Conservation (phyloP, 345 rosid species). For the Capsella bursapastoris region DNA sequence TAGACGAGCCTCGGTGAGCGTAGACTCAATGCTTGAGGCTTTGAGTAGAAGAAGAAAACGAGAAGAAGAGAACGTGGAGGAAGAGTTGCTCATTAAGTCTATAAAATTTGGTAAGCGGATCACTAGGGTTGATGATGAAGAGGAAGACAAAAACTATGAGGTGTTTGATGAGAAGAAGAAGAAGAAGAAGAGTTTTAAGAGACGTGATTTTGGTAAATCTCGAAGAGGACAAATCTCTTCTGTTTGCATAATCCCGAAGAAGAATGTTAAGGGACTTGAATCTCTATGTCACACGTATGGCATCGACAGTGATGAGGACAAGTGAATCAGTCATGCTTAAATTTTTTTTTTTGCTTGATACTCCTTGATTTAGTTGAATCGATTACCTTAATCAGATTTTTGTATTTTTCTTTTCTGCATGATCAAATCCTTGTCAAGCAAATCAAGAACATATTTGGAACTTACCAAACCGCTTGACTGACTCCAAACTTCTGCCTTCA, state of each 20-base stretch:
- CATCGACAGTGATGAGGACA: constrained; percentile 47
- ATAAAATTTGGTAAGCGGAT: constrained; percentile 47
- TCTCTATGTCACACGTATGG: constrained; percentile 60
- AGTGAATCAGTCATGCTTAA: background rate
- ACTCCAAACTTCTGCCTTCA: too few relatives aligned
- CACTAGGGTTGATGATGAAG: constrained; percentile 43
- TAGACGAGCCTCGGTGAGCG: constrained; percentile 72
- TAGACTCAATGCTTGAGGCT: constrained; percentile 83
- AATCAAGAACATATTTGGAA: too few relatives aligned
- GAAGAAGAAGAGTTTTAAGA: background rate
- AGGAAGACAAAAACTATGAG: constrained; percentile 47
- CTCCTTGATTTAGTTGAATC: background rate
- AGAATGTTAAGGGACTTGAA: constrained; percentile 45
- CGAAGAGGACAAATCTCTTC: constrained; percentile 38
- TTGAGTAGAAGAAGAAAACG: constrained; percentile 61
- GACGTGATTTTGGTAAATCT: constrained; percentile 30
- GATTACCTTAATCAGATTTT: too few relatives aligned
- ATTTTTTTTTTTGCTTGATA: too few relatives aligned
- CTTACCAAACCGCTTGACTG: too few relatives aligned
- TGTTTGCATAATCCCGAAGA: constrained; percentile 49
- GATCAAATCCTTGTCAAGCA: too few relatives aligned
- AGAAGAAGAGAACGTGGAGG: constrained; percentile 53
- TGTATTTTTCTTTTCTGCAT: too few relatives aligned
- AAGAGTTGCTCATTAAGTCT: constrained; percentile 59
- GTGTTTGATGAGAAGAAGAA: constrained; percentile 46